phyloP scores from a whole-genome alignment of 164 flowering plant genomes.

The Vitis labrusca region DNA sequence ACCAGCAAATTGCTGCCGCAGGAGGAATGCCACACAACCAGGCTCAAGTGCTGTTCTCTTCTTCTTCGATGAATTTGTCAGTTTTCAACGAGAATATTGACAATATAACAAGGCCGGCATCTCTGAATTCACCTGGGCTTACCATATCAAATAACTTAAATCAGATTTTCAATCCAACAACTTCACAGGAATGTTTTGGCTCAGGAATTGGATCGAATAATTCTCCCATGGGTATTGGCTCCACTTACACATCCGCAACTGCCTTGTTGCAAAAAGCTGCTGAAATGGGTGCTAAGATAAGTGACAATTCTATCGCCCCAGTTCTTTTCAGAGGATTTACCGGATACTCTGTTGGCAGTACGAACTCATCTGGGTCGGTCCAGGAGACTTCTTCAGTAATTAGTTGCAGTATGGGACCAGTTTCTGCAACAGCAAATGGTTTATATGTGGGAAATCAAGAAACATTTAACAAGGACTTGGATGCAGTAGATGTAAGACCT shows the following conservation, averaged over 20 bases:
- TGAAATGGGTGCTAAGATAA: conserved; percentile 51
- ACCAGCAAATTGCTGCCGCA: conserved; percentile 5
- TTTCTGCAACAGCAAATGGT: background rate
- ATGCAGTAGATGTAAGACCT: conserved; percentile 6
- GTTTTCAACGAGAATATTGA: conserved; percentile 16
- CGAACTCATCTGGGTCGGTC: conserved; percentile 17
- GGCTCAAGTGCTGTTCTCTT: conserved; percentile 18
- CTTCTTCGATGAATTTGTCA: conserved; percentile 20
- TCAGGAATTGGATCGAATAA: conserved; percentile 4
- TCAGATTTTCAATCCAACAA: conserved; percentile 1
- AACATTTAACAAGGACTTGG: conserved; percentile 13
- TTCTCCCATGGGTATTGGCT: conserved; percentile 15
- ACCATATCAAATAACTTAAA: conserved; percentile 19
- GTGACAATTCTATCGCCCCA: conserved; percentile 33
- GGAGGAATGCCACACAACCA: conserved; percentile 18
- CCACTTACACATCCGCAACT: conserved; percentile 47
- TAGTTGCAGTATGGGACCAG: conserved; percentile 5
- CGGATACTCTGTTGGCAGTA: conserved; percentile 20
- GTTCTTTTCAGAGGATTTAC: conserved; percentile 43
- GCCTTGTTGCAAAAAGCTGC: conserved; percentile 61
- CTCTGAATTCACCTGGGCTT: conserved; percentile 23
- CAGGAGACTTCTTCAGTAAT: conserved; percentile 14
- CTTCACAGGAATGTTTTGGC: background rate
- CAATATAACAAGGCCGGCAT: conserved; percentile 15
- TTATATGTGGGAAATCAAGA: conserved; percentile 17